Evolutionary conservation across 176 grass and related monocot genomes (phyloP), one percentile per base, ranked within the genome.

Genomic region (Carex littledalei): DNA sequence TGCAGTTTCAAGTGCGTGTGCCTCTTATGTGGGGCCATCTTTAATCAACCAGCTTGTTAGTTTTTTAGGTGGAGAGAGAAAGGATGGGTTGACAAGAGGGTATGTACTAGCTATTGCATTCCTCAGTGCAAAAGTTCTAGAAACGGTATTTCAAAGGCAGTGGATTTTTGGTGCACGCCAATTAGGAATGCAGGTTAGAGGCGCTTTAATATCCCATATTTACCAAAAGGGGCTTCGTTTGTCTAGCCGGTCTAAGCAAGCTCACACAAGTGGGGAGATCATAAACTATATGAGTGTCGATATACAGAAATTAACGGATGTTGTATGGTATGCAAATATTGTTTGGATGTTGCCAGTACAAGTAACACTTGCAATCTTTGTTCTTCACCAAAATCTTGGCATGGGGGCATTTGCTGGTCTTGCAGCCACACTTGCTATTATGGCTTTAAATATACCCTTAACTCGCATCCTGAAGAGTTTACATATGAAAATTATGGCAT

Each of bases 251-350:
- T 90, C 91, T 63, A 89, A 89, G 63, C 93, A 99, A 86, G 89
- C 91, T 47, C 93, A 95, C 80, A 94, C 91, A 4, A 99, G 88
- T 63, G 96, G 96, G 79, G 96, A 99, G 82, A 94, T 99, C 61
- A 99, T 99, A 87, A 99, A 99, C 85, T 94, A 94, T 69, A 95
- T 99, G 93, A 94, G 93, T 84, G 96, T 99, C 12, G 96, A 99
- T 91, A 85, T 99, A 82, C 96, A 95, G 84, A 92, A 91, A 86
- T 91, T 99, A 91, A 89, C 93, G 24, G 93, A 95, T 85, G 76
- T 89, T 70, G 77, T 99, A 69, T 95, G 93, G 96, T 99, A 92
- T 84, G 85, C 77, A 72, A 99, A 95, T 85, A 88, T 91, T 49
- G 89, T 99, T 68, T 95, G 93, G 93, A 99, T 99, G 96, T 68